Conservation (phyloP, 495 filamentous ascomycete species). For the Astrocystis sublimbata region DNA sequence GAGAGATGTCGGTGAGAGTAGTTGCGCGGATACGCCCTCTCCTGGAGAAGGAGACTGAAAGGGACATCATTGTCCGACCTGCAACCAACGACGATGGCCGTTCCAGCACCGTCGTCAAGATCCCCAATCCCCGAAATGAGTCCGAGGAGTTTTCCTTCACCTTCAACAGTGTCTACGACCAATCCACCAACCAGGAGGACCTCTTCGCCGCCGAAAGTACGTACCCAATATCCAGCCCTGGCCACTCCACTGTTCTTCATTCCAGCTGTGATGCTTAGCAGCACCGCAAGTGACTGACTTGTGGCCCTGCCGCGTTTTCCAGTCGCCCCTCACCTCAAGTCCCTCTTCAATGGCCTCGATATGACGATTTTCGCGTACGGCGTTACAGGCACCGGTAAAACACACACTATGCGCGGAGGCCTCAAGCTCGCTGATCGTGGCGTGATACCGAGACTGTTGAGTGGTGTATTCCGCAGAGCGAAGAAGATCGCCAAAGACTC, state of each 20-base stretch:
- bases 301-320: not conserved
- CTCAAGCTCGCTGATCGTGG: constrained; percentile 86
- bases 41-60: constrained; percentile 75
- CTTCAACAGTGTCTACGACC: constrained; percentile 91
- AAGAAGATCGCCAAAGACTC: constrained; percentile 88
- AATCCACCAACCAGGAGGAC: constrained; percentile 74
- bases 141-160: constrained; percentile 89
- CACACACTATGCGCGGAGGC: constrained; percentile 96
- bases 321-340: constrained; percentile 70
- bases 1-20: constrained; percentile 70
- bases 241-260: not conserved
- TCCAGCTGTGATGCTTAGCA: constrained; percentile 1
- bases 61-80: constrained; percentile 79
- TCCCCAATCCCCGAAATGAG: constrained; percentile 93
- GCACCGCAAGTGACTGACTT: not conserved
- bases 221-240: too few species aligned
- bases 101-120: constrained; percentile 69
- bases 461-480: constrained; percentile 78
- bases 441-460: constrained; percentile 86
- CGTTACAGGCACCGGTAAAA: constrained; percentile 94
- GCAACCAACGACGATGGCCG: constrained; percentile 58
- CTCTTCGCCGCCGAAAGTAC: constrained; percentile 87
- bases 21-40: constrained; percentile 88
- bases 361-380: constrained; percentile 96
- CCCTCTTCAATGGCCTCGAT: constrained; percentile 91